Evolutionary conservation across 805 yeast genomes (phyloP), one percentile per base, ranked within the genome.

Genomic region (Kodamaea sagamina): DNA sequence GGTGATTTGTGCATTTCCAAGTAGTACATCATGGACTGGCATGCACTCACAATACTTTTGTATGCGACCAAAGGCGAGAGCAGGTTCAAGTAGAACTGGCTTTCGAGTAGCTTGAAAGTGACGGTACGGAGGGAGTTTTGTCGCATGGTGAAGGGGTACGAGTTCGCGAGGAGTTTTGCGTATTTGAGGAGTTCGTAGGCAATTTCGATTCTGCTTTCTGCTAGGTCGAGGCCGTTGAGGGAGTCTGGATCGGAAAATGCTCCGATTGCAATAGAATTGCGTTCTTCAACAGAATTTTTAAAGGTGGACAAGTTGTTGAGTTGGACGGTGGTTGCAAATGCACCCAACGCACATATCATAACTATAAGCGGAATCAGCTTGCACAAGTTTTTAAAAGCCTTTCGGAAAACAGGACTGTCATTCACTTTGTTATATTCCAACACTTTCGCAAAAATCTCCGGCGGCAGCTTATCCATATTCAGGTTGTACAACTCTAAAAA

Each of bases 311-410:
- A 49, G 44, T 67, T 67, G 22, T 66, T 65, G 16, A 65, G 48
- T 40, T 62, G 65, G 4, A 65, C 52, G 2, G 65, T 58, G 2
- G 69, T 58, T 4, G 66, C 43, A 8, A 65, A 38, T 2, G 57
- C 53, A 7, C 72, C 72, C 32, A 66, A 46, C 7, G 68, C 68
- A 52, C 71, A 67, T 7, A 58, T 51, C 18, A 58, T 34, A 4
- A 63, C 39, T 3, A 67, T 37, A 2, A 61, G 35, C 0, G 71
- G 70, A 15, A 62, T 49, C 19, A 50, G 49, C 18, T 48, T 46
- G 34, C 65, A 58, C 17, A 61, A 46, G 7, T 34, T 37, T 18
- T 42, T 37, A 39, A 53, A 62, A 6, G 62, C 58, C 2, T 42
- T 40, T 12, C 55, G 54, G 17, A 58, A 49, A 22, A 51, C 44